These are phyloP conservation scores for Vicia villosa DNA, from an alignment of 306 rosid genomes.

Conservation along the genomic window DNA sequence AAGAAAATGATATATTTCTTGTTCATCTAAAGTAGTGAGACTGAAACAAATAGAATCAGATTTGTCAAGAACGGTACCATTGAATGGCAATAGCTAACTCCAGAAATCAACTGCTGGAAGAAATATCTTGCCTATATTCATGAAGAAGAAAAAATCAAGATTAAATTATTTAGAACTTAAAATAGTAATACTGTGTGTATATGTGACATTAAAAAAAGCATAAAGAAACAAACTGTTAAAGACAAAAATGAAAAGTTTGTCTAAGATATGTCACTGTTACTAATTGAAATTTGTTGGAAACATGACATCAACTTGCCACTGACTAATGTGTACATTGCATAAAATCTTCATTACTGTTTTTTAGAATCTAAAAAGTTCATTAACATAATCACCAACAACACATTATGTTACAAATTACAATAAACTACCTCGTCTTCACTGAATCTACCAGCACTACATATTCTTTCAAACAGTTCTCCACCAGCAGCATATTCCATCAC, in stretches of 20 bases:
- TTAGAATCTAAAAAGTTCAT: slow-evolving; percentile 26
- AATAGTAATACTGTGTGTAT: background rate
- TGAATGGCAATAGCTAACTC: slow-evolving; percentile 95
- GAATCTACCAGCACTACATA: slow-evolving; percentile 96
- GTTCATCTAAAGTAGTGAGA: slow-evolving; percentile 1
- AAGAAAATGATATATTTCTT: slow-evolving; percentile 24
- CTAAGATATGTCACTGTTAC: background rate
- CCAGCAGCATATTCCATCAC: slow-evolving; percentile 99
- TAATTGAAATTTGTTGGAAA: background rate
- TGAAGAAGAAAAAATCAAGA: slow-evolving; percentile 27
- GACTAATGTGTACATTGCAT: slow-evolving; percentile 1
- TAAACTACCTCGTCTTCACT: slow-evolving; percentile 88
- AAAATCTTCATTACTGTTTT: slow-evolving; percentile 11
- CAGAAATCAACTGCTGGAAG: slow-evolving; percentile 94
- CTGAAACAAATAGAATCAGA: background rate
- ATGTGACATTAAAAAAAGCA: background rate
- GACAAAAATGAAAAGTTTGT: background rate
- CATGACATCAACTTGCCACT: background rate
- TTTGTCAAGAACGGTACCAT: slow-evolving; percentile 57
- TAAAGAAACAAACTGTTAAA: background rate
- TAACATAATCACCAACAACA: slow-evolving; percentile 18
- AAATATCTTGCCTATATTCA: slow-evolving; percentile 74
- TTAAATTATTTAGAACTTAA: slow-evolving; percentile 5
- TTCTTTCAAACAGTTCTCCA: slow-evolving; percentile 94
- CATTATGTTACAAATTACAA: background rate